Conservation (phyloP, 1,284 basidiomycete genomes). For the Sanghuangporus baumii region DNA sequence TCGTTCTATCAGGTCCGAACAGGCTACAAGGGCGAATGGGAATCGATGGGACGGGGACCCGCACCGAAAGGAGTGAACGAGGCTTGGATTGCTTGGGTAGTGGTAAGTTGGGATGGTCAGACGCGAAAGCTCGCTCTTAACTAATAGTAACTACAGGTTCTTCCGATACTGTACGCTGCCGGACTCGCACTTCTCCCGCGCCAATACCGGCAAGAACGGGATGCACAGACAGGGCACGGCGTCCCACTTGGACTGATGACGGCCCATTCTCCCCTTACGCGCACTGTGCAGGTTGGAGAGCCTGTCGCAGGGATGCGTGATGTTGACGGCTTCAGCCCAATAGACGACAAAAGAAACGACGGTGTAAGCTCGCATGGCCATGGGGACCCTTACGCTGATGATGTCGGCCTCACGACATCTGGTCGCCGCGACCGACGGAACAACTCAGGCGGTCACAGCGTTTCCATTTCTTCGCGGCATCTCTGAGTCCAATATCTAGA, state of each 20-base stretch:
- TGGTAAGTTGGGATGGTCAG: constrained; percentile 32
- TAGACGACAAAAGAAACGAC: neutral
- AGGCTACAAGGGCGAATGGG: constrained; percentile 46
- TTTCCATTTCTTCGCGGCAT: neutral
- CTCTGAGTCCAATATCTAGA: neutral
- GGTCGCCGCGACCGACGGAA: neutral
- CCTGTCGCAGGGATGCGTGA: neutral
- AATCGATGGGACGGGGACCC: constrained; percentile 35
- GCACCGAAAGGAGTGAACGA: constrained; percentile 35
- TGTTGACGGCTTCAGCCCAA: neutral
- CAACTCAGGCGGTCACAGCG: neutral
- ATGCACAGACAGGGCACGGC: neutral
- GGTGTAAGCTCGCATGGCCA: neutral
- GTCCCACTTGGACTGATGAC: neutral
- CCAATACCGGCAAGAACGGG: constrained; percentile 40
- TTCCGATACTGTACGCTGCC: constrained; percentile 40
- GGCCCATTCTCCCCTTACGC: neutral
- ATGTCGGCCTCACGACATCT: constrained; percentile 1
- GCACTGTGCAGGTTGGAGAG: neutral
- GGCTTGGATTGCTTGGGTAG: constrained; percentile 47
- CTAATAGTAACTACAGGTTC: constrained; percentile 28
- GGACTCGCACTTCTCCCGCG: constrained; percentile 43
- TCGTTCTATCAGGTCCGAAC: constrained; percentile 48
- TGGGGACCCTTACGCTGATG: constrained; percentile 5
- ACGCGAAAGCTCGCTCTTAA: neutral